phyloP scores from a whole-genome alignment of 176 grass and related monocot genomes.

The Dactylis glomerata region DNA sequence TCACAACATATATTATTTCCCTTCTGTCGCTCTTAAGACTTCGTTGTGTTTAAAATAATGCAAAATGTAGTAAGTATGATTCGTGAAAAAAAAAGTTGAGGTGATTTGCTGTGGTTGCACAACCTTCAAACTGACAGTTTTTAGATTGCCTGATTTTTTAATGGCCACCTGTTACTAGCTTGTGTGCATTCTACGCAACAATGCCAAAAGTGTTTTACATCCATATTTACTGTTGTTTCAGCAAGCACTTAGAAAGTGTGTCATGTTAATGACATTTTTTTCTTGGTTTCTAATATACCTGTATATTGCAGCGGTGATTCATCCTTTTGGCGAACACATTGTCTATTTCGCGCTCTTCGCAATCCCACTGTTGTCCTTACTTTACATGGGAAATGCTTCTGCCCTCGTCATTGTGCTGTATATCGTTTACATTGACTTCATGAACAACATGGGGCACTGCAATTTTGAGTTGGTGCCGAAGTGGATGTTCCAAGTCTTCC shows the following conservation, averaged over 20 bases:
- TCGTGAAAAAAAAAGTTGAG: no score
- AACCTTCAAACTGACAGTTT: background rate
- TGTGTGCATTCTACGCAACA: background rate
- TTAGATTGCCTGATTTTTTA: background rate
- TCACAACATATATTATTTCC: background rate
- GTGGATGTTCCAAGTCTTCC: conserved; percentile 61
- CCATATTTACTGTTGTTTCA: background rate
- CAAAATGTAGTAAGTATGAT: background rate
- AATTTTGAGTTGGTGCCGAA: conserved; percentile 83
- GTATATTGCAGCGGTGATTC: conserved; percentile 63
- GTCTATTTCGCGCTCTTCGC: conserved; percentile 64
- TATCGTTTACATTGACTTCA: conserved; percentile 69
- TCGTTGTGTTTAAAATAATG: background rate
- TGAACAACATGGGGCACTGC: conserved; percentile 96
- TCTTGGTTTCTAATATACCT: background rate
- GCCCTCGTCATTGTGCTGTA: conserved; percentile 29
- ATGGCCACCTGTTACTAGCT: background rate
- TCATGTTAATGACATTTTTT: background rate
- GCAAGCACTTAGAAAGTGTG: background rate
- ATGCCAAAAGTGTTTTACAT: background rate
- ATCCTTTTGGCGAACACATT: conserved; percentile 76
- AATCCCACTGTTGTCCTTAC: conserved; percentile 38
- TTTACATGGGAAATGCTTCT: conserved; percentile 36
- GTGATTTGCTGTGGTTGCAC: background rate
- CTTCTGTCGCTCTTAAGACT: background rate